phyloP scores from a whole-genome alignment of 1,139 yeast species.

The Saccharomyces hybrid region DNA sequence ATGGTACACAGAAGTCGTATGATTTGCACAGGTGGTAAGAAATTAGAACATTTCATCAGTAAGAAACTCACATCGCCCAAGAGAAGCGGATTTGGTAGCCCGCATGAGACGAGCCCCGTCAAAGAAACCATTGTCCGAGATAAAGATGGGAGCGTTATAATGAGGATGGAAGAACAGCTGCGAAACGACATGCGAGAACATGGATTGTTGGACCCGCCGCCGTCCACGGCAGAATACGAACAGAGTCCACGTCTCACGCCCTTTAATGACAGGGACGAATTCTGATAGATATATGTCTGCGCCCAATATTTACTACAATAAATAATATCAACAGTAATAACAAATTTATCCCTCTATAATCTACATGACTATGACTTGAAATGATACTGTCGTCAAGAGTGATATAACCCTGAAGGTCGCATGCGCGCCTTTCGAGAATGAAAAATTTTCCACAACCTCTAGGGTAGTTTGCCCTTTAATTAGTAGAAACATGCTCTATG shows the following conservation, averaged over 20 bases:
- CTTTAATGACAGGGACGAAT: neutral
- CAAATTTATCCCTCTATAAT: neutral
- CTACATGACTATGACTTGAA: neutral
- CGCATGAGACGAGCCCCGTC: constrained; percentile 2
- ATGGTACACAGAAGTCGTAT: constrained; percentile 70
- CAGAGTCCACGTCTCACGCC: neutral
- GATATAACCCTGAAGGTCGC: neutral
- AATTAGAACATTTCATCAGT: constrained; percentile 30
- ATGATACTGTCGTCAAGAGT: neutral
- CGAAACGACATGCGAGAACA: constrained; percentile 12
- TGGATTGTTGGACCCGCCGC: constrained; percentile 5
- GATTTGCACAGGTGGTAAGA: constrained; percentile 66
- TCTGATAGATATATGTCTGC: neutral
- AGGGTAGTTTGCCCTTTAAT: neutral
- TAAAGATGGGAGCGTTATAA: constrained; percentile 1
- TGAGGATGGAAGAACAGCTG: constrained; percentile 21
- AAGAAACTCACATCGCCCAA: constrained; percentile 22
- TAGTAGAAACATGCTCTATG: neutral
- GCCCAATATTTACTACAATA: neutral
- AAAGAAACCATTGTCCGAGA: constrained; percentile 1
- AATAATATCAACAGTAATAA: neutral
- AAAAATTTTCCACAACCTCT: neutral
- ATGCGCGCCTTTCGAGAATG: neutral
- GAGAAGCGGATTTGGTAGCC: constrained; percentile 7
- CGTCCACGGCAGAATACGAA: neutral